A percentile compares a stretch with the other conserved stretches of the same genome.
phyloP scores from a whole-genome alignment of 2,329 filamentous ascomycete genomes.

The Gnomoniopsis smithogilvyi region DNA sequence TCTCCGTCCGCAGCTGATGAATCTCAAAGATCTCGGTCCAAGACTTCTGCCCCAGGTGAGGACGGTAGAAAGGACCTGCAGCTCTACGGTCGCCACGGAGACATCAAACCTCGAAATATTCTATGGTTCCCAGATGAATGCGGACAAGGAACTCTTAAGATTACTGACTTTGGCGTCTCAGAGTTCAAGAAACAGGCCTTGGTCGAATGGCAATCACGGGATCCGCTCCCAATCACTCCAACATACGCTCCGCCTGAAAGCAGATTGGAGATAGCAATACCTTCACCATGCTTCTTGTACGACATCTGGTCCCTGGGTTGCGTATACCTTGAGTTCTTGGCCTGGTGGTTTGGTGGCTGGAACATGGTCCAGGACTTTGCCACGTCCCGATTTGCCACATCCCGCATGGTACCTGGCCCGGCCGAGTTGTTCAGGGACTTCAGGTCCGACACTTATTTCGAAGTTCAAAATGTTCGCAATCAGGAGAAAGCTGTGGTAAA shows the following conservation, averaged over 20 bases:
- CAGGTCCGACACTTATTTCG: not conserved
- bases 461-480: not conserved
- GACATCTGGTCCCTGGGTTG: conserved; percentile 9
- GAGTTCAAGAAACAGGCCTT: not conserved
- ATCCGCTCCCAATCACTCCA: not conserved
- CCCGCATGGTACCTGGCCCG: too few species aligned
- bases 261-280: not conserved
- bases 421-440: not conserved
- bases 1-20: not conserved
- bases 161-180: conserved; percentile 1
- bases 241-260: not conserved
- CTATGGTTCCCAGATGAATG: conserved; percentile 4
- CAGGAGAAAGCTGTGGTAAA: not conserved
- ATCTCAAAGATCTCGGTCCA: too few species aligned
- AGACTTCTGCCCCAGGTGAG: too few species aligned
- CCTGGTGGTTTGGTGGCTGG: conserved; percentile 3
- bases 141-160: conserved; percentile 2
- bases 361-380: not conserved
- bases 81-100: conserved; percentile 6
- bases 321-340: conserved; percentile 5
- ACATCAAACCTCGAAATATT: conserved; percentile 5
- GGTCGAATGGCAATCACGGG: not conserved
- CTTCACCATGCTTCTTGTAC: too few species aligned
- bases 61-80: not conserved
- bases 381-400: too few species aligned